Percentiles rank a stretch among this genome's conserved stretches.
Evolutionary conservation across 495 filamentous ascomycete species (phyloP).

Genomic region (Diplogelasinospora grovesii): DNA sequence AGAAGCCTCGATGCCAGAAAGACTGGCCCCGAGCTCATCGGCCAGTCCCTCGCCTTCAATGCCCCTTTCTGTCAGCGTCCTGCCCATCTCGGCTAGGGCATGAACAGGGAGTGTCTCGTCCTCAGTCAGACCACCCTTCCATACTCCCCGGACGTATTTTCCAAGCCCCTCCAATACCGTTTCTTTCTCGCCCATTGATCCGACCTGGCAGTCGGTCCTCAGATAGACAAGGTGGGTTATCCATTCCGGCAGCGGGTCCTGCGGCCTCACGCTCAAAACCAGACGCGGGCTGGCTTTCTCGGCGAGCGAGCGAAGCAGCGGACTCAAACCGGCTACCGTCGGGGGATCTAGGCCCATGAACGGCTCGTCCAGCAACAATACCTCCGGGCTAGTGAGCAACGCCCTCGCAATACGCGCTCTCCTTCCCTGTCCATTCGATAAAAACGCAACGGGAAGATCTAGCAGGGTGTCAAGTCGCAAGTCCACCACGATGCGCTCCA

Average conservation of each 20-base stretch:
- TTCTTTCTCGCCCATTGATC: slow-evolving; percentile 49
- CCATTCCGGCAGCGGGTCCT: slow-evolving; percentile 84
- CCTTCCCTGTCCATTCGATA: slow-evolving; percentile 90
- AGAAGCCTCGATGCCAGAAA: too few relatives aligned
- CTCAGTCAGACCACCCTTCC: slow-evolving; percentile 25
- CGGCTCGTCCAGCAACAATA: slow-evolving; percentile 85
- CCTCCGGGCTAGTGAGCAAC: slow-evolving; percentile 67
- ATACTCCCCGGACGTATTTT: slow-evolving; percentile 33
- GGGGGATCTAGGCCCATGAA: slow-evolving; percentile 95
- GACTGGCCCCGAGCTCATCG: slow-evolving; percentile 10
- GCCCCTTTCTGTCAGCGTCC: slow-evolving; percentile 38
- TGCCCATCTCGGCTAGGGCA: slow-evolving; percentile 45
- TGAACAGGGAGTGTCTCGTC: slow-evolving; percentile 36
- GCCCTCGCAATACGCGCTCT: slow-evolving; percentile 83
- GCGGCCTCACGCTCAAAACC: slow-evolving; percentile 70
- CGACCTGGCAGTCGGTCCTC: slow-evolving; percentile 51
- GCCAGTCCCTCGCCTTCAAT: slow-evolving; percentile 30
- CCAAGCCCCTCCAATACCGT: slow-evolving; percentile 44
- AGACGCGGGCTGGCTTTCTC: slow-evolving; percentile 59
- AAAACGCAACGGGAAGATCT: slow-evolving; percentile 71
- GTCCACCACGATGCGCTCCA: slow-evolving; percentile 57
- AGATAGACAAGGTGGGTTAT: slow-evolving; percentile 73
- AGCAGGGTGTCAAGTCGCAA: slow-evolving; percentile 59
- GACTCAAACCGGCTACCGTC: slow-evolving; percentile 61
- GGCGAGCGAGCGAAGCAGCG: slow-evolving; percentile 59